A percentile compares a stretch with the other conserved stretches of the same genome.
phyloP scores from a whole-genome alignment of 2,329 filamentous ascomycete species.

The Mollisiaceae sp. region DNA sequence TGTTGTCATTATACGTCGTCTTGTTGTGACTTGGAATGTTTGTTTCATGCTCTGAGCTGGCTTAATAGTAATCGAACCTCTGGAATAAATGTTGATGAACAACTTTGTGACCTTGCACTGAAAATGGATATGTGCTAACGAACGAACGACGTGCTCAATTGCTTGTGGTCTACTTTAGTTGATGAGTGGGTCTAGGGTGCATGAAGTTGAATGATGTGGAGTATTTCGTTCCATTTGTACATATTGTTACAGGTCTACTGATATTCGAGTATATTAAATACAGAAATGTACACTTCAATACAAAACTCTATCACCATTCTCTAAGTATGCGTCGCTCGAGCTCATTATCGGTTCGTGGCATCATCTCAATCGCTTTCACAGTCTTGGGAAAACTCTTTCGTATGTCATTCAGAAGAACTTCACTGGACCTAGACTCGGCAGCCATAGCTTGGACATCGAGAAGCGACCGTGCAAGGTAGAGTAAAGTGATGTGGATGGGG shows the following conservation, averaged over 20 bases:
- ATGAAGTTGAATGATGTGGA: background rate
- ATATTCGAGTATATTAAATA: background rate
- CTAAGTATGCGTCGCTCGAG: constrained; percentile 33
- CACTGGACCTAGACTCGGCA: constrained; percentile 35
- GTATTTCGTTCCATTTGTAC: background rate
- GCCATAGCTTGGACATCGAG: constrained; percentile 37
- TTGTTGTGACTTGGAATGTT: constrained; percentile 5
- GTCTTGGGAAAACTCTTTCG: constrained; percentile 40
- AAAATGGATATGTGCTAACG: too few relatives aligned
- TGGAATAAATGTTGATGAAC: background rate
- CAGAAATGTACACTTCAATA: background rate
- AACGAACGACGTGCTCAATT: too few relatives aligned
- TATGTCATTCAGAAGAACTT: constrained; percentile 35
- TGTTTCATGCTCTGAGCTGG: background rate
- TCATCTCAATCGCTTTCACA: constrained; percentile 39
- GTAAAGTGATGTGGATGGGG: constrained; percentile 39
- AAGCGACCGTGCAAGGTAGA: constrained; percentile 38
- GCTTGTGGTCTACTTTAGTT: background rate
- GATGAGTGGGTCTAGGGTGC: background rate
- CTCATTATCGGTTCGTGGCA: constrained; percentile 36
- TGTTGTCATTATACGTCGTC: background rate
- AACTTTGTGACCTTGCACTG: background rate
- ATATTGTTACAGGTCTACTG: background rate
- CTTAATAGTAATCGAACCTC: background rate
- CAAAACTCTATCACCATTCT: constrained; percentile 1